A percentile compares a stretch with the other conserved stretches of the same genome.
phyloP scores from a whole-genome alignment of 2,329 filamentous ascomycete genomes.

The Aspergillus intermedius region DNA sequence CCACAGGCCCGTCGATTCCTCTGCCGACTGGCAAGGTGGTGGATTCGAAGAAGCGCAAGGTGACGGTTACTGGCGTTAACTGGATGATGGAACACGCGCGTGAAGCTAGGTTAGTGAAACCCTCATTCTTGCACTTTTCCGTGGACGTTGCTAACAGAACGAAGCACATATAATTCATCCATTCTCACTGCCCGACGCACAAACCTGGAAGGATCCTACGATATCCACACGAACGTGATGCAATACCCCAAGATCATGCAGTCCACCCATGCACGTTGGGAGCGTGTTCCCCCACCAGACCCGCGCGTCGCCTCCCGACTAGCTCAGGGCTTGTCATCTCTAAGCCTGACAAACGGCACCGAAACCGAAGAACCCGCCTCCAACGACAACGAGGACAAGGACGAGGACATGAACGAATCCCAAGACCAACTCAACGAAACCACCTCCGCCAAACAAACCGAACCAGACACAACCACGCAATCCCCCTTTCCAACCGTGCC shows the following conservation, averaged over 20 bases:
- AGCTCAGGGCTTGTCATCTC: slow-evolving; percentile 27
- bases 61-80: slow-evolving; percentile 85
- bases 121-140: background rate
- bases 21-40: slow-evolving; percentile 64
- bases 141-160: slow-evolving; percentile 9
- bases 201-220: slow-evolving; percentile 74
- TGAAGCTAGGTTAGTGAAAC: slow-evolving; percentile 66
- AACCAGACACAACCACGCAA: slow-evolving; percentile 15
- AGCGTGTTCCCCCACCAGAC: slow-evolving; percentile 55
- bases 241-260: slow-evolving; percentile 85
- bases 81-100: slow-evolving; percentile 95
- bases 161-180: slow-evolving; percentile 74
- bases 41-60: slow-evolving; percentile 74
- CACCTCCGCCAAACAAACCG: slow-evolving; percentile 4
- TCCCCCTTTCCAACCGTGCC: slow-evolving; percentile 50
- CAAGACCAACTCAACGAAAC: background rate
- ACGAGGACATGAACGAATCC: background rate
- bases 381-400: background rate
- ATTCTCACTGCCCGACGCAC: slow-evolving; percentile 62
- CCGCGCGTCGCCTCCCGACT: slow-evolving; percentile 20
- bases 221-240: slow-evolving; percentile 88
- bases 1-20: slow-evolving; percentile 68
- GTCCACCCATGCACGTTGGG: slow-evolving; percentile 77
- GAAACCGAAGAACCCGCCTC: slow-evolving; percentile 13
- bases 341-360: slow-evolving; percentile 28